These are phyloP conservation scores for Emericellopsis atlantica DNA, from an alignment of 2,329 filamentous ascomycete genomes.

Conservation along the genomic window DNA sequence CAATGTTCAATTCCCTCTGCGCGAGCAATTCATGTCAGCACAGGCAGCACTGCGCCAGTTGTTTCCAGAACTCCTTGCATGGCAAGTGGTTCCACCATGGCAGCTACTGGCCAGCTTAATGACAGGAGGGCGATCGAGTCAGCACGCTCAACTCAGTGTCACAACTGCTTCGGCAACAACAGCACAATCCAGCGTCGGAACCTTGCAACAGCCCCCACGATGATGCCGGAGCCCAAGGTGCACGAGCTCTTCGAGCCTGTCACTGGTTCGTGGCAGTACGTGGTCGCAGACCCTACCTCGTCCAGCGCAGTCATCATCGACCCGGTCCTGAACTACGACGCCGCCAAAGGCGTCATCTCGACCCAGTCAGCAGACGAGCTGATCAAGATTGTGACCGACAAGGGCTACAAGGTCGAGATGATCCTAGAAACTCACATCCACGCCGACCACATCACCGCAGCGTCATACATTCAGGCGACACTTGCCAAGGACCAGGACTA, in stretches of 20 bases:
- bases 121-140: too few species aligned
- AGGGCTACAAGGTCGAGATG: slow-evolving; percentile 32
- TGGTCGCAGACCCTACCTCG: slow-evolving; percentile 41
- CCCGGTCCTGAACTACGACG: slow-evolving; percentile 45
- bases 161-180: too few species aligned
- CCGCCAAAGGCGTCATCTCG: slow-evolving; percentile 22
- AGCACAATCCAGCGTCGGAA: too few species aligned
- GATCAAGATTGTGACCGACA: slow-evolving; percentile 25
- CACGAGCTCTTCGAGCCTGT: slow-evolving; percentile 23
- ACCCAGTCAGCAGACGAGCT: slow-evolving; percentile 40
- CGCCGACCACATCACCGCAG: slow-evolving; percentile 47
- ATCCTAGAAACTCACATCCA: slow-evolving; percentile 53
- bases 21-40: too few species aligned
- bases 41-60: too few species aligned
- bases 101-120: too few species aligned
- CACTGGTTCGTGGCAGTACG: slow-evolving; percentile 46
- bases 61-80: too few species aligned
- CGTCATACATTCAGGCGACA: slow-evolving; percentile 39
- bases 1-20: too few species aligned
- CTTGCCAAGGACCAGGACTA: slow-evolving; percentile 20
- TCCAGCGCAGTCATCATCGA: slow-evolving; percentile 44
- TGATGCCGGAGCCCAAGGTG: slow-evolving; percentile 19
- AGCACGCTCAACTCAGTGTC: too few species aligned
- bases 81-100: too few species aligned
- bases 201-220: too few species aligned